Evolutionary conservation across 163 green algal species (phyloP).

Genomic region (Picocystis sp.): DNA sequence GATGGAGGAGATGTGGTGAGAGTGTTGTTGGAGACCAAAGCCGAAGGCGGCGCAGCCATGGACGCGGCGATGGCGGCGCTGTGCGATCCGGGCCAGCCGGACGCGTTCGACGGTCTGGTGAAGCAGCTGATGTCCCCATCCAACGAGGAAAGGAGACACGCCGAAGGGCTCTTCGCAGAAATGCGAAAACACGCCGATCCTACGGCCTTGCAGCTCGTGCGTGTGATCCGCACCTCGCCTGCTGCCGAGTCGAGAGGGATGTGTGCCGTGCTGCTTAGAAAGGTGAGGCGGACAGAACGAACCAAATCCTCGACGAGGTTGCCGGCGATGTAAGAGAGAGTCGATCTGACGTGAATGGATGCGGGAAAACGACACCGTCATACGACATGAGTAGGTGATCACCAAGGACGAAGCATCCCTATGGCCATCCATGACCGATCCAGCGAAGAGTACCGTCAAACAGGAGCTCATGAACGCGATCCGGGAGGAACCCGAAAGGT

Average conservation of each 20-base stretch:
- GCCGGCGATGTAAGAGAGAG: neutral
- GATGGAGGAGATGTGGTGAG: too few species aligned
- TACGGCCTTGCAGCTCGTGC: slow-evolving; percentile 11
- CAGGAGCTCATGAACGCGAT: slow-evolving; percentile 63
- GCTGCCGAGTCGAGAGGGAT: slow-evolving; percentile 14
- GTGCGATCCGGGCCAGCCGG: too few species aligned
- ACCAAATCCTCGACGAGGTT: neutral
- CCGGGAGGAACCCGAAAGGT: slow-evolving; percentile 47
- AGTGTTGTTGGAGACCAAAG: too few species aligned
- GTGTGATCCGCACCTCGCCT: slow-evolving; percentile 6
- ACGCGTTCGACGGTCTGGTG: slow-evolving; percentile 50
- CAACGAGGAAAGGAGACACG: slow-evolving; percentile 48
- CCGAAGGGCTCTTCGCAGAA: slow-evolving; percentile 33
- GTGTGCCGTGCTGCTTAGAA: slow-evolving; percentile 40
- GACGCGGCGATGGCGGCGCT: too few species aligned
- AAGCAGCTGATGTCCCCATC: slow-evolving; percentile 52
- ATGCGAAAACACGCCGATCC: slow-evolving; percentile 16
- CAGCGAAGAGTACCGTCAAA: slow-evolving; percentile 51
- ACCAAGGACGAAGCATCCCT: slow-evolving; percentile 49
- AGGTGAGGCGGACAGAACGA: slow-evolving; percentile 23
- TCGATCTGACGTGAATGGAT: neutral
- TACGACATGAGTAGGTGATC: slow-evolving; percentile 36
- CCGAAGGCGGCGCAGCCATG: too few species aligned
- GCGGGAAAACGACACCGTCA: neutral
- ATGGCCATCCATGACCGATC: slow-evolving; percentile 36